Conservation (phyloP, 768 basidiomycete species). For the Gloeophyllum trabeum region DNA sequence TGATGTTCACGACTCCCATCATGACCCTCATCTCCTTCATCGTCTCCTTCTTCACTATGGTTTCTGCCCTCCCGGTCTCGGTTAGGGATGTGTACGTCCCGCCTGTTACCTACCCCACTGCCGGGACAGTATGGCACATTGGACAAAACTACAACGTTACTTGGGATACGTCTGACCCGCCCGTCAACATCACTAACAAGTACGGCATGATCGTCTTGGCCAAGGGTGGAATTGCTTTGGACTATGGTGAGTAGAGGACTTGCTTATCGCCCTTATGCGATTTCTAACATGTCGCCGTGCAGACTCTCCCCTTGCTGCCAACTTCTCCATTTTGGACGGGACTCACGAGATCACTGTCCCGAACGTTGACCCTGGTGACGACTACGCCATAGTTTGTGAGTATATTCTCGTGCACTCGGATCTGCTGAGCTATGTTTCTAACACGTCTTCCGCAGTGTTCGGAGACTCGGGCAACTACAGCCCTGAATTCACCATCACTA, state of each 20-base stretch:
- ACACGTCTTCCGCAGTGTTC: constrained; percentile 15
- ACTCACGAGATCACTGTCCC: constrained; percentile 28
- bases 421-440: not conserved
- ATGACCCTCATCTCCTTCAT: constrained; percentile 1
- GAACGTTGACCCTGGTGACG: constrained; percentile 19
- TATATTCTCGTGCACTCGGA: too few species aligned
- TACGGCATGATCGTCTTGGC: constrained; percentile 27
- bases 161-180: constrained; percentile 29
- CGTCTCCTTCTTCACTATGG: not conserved
- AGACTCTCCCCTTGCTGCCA: constrained; percentile 22
- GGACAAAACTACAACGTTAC: constrained; percentile 35
- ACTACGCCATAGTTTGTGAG: constrained; percentile 32
- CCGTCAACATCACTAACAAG: constrained; percentile 30
- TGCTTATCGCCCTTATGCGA: not conserved
- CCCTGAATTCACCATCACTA: constrained; percentile 23
- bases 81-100: constrained; percentile 35
- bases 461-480: constrained; percentile 31
- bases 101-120: constrained; percentile 31
- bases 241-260: constrained; percentile 16
- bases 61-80: not conserved
- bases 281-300: too few species aligned
- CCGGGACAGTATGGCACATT: constrained; percentile 30
- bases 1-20: not conserved
- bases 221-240: constrained; percentile 13
- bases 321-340: constrained; percentile 25